These are phyloP conservation scores for Lactuca saligna DNA, from an alignment of 129 eudicot species.

Conservation along the genomic window DNA sequence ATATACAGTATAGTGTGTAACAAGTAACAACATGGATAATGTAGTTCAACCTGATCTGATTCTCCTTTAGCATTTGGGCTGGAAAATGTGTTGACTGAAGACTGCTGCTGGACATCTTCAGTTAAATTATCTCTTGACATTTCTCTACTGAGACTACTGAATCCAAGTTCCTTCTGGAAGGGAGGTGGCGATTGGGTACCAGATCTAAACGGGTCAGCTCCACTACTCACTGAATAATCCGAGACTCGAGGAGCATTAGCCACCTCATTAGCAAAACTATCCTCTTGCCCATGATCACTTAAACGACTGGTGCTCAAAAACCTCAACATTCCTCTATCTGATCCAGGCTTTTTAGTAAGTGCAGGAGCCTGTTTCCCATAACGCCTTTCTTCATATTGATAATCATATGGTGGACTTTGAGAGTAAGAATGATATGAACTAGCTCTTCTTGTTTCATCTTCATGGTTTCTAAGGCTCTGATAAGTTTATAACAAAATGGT, in stretches of 20 bases:
- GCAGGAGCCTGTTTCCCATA: conserved; percentile 73
- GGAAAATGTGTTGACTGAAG: conserved; percentile 9
- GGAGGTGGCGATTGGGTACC: conserved; percentile 64
- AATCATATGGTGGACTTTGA: conserved; percentile 99
- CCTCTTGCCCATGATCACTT: conserved; percentile 66
- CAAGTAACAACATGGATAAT: neutral
- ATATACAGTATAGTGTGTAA: too few species aligned
- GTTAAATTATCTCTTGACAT: conserved; percentile 39
- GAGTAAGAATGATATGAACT: conserved; percentile 97
- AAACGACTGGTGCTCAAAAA: conserved; percentile 72
- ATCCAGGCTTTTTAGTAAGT: conserved; percentile 85
- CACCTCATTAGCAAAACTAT: conserved; percentile 72
- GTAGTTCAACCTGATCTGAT: conserved; percentile 35
- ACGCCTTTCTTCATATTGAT: conserved; percentile 92
- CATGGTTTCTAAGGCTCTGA: conserved; percentile 59
- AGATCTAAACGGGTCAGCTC: conserved; percentile 68
- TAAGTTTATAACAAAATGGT: conserved; percentile 18
- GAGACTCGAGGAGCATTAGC: conserved; percentile 67
- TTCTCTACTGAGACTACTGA: conserved; percentile 52
- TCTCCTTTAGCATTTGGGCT: conserved; percentile 21
- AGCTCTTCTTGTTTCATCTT: conserved; percentile 86
- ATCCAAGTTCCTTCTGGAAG: conserved; percentile 49
- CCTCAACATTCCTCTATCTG: conserved; percentile 79
- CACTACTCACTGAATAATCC: conserved; percentile 63
- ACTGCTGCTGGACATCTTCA: conserved; percentile 35